Evolutionary conservation across 78 protist species (phyloP), one percentile per base, ranked within the genome.

Genomic region (Emiliania huxleyi): DNA sequence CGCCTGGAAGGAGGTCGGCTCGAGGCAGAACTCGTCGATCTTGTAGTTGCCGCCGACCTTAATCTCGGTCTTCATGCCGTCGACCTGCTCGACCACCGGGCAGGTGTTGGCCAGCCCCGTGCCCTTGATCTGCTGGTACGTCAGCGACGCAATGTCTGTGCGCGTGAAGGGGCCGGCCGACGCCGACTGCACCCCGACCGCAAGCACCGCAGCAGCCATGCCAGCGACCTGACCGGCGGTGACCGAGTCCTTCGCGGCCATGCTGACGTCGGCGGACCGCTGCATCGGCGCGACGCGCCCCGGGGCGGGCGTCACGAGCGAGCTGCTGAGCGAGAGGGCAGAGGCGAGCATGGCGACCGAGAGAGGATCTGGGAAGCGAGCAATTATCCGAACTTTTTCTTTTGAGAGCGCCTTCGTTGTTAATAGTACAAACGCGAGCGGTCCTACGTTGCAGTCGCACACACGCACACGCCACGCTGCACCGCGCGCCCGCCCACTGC

Each of bases 61-160:
- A 26, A 55, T 29, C 25, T 73, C 1, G n/a, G 29, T 19, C 46
- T 71, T 90, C 89, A 45, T 48, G 38, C 1, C 1, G 46, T 33
- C 91, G 22, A 35, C 0, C 12, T 26, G 22, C 46, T 42, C 25
- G 48, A 88, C 62, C 44, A 2, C 15, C 37, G 94, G 91, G 92
- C 94, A 93, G 48, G 84, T 89, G 94, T 93, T 93, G 35, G 94
- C 92, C 38, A 93, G 42, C 55, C 94, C 94, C 3, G 94, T 87
- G 29, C 94, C 94, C 94, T 93, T 93, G 79, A 93, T 26, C 93
- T 91, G 56, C 46, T 49, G 42, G 93, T 91, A 91, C 29, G 88
- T 91, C 38, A 77, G 90, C 69, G 87, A 77, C 48, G 26, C 29
- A 35, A 90, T 23, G 43, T 90, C 73, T 52, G 6, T 11, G 37